Base-by-base conservation (phyloP, 139 green algal species). In the Chlorella vulgaris region DNA sequence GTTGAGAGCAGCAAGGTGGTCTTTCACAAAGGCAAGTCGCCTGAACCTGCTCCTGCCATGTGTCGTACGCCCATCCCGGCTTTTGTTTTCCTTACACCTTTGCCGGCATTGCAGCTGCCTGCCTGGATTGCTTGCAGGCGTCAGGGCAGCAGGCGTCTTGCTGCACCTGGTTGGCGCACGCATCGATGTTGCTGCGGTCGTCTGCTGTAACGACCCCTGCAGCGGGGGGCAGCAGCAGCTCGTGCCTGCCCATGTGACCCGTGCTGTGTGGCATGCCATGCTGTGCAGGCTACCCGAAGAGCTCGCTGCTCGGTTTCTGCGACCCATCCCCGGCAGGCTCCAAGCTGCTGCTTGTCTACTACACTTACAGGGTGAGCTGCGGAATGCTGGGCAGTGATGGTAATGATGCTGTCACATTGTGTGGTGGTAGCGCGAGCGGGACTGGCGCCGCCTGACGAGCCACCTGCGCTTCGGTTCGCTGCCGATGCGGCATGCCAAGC, bases 221-320 rank as follows among this genome's bases (percentile, higher is more conserved):
- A 2, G 47, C 21, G 47, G 47, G 13, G 13, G 15, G 47, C 47
- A 10, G 13, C 6, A 24, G 6, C 29, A 10, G 62, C n/a, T 69
- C 36, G 7, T 5, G 55, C 63, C n/a, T n/a, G 8, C 36, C 67
- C 39, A 36, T 55, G 21, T 2, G 5, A 8, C 42, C 10, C 69
- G 4, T 40, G n/a, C n/a, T n/a, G n/a, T n/a, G n/a, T n/a, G n/a
- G n/a, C n/a, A n/a, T 33, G 31, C 55, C 22, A 8, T n/a, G 15
- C 18, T 21, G 28, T 65, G 55, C 70, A 77, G 88, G 88, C 4
- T 84, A 90, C n/a, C 68, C 84, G 10, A 91, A 90, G 76, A 71
- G 51, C 31, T 86, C 86, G 7, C 68, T 93, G 69, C 84, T 93
- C 76, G 89, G 89, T 61, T 93, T 93, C 39, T 91, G 81, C 66